A percentile compares a stretch with the other conserved stretches of the same genome.
Evolutionary conservation across 164 flowering plant species (phyloP).

Genomic region (Santalum album): DNA sequence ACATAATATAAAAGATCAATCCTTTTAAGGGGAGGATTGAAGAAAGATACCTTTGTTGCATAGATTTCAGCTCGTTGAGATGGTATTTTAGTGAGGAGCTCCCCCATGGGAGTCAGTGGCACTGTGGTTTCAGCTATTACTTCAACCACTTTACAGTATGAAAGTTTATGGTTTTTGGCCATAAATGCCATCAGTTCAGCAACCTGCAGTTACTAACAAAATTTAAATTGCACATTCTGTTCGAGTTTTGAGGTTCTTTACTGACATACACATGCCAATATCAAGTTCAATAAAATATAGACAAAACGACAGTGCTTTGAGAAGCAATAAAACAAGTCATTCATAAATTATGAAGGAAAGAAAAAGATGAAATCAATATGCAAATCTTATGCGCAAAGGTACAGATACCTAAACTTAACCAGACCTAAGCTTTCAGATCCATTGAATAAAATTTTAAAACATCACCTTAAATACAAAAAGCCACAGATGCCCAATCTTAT

Average conservation of each 20-base stretch:
- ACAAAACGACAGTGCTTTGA: too few species aligned
- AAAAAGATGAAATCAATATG: background rate
- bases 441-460: too few species aligned
- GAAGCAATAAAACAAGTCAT: too few species aligned
- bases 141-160: conserved; percentile 89
- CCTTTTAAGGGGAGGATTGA: background rate
- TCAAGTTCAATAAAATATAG: background rate
- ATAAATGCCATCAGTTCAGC: conserved; percentile 87
- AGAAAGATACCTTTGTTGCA: conserved; percentile 32
- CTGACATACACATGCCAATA: background rate
- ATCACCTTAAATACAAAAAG: too few species aligned
- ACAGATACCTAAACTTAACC: background rate
- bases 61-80: conserved; percentile 37
- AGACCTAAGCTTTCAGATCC: background rate
- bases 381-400: background rate
- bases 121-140: conserved; percentile 94
- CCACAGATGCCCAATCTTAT: background rate
- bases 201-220: conserved; percentile 34
- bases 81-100: conserved; percentile 73
- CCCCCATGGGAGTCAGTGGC: conserved; percentile 67
- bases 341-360: too few species aligned
- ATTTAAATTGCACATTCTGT: background rate
- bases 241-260: background rate
- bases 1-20: background rate
- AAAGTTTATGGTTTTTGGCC: conserved; percentile 68